Evolutionary conservation across 441 rosid species (phyloP), one percentile per base, ranked within the genome.

Genomic region (Viola pubescens): DNA sequence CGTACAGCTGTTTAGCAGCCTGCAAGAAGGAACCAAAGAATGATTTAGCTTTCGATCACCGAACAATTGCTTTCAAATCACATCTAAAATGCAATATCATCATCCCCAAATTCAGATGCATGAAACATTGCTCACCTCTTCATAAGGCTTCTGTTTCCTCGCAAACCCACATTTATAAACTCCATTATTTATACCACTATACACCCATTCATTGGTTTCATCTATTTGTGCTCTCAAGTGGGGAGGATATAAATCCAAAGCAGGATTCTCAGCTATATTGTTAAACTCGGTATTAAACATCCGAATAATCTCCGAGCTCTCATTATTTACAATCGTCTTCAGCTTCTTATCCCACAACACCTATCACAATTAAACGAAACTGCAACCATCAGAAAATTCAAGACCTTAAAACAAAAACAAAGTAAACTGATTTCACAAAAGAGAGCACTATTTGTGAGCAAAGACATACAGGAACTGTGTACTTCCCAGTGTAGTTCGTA

Each of bases 271-370:
- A 0, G 94, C 94, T 48, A 88, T 66, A 64, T 75, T 80, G 65
- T 91, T 86, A 73, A 91, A 91, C 67, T 91, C 92, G 1, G 87
- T 75, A 71, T 83, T 83, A 55, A 89, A 63, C 91, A 89, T 85
- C 19, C 97, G 78, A 48, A 89, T 80, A 43, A 89, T 87, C 70
- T 89, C 94, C 0, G 94, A 60, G 59, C 97, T 89, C 69, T 89
- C 97, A 26, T 89, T 87, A 70, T 62, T 89, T 52, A 87, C 97
- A 52, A 87, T 79, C 10, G 87, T 88, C 75, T 88, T 91, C 61
- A 85, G 79, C 74, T 86, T 91, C 89, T 86, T 88, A 78, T 91
- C 98, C 96, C 98, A 91, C 4, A 91, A 74, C 48, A 88, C 84
- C 96, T 91, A 52, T 14, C 19, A 16, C 19, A 46, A 77, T 9